phyloP scores from a whole-genome alignment of 2,329 filamentous ascomycete species.

The Leptoxyphium fumago region DNA sequence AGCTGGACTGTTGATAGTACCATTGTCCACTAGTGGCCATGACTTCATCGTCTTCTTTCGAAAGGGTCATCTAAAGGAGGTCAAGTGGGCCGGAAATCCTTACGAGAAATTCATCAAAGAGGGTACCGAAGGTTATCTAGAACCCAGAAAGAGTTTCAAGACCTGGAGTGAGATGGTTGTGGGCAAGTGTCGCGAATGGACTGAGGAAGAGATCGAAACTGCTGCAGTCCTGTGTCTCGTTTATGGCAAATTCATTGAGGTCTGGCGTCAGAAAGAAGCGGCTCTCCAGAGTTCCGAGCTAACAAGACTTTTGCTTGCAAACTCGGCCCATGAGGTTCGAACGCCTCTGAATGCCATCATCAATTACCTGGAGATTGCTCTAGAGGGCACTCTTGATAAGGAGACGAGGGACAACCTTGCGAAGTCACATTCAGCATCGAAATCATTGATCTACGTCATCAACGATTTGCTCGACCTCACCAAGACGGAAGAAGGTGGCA shows the following conservation, averaged over 20 bases:
- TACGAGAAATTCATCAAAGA: slow-evolving; percentile 64
- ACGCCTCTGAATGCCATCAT: slow-evolving; percentile 88
- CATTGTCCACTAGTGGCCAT: slow-evolving; percentile 55
- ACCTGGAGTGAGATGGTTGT: slow-evolving; percentile 68
- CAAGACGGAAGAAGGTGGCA: slow-evolving; percentile 70
- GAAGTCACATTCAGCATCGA: slow-evolving; percentile 78
- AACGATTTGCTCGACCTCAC: slow-evolving; percentile 83
- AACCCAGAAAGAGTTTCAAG: slow-evolving; percentile 67
- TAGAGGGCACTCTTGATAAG: slow-evolving; percentile 64
- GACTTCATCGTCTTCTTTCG: slow-evolving; percentile 91
- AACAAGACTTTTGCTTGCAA: slow-evolving; percentile 63
- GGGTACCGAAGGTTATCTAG: slow-evolving; percentile 58
- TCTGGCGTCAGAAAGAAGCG: slow-evolving; percentile 82
- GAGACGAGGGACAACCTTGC: slow-evolving; percentile 76
- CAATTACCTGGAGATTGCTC: slow-evolving; percentile 81
- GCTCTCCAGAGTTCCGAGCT: slow-evolving; percentile 70
- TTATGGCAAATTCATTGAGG: slow-evolving; percentile 81
- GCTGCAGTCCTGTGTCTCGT: slow-evolving; percentile 77
- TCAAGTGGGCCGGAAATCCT: slow-evolving; percentile 76
- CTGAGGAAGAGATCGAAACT: slow-evolving; percentile 76
- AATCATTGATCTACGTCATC: slow-evolving; percentile 85
- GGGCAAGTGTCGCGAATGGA: slow-evolving; percentile 76
- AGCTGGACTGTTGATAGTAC: slow-evolving; percentile 68
- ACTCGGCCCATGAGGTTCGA: slow-evolving; percentile 82
- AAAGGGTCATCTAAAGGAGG: slow-evolving; percentile 58